These are phyloP conservation scores for Cutaneotrichosporon sp. DNA, from an alignment of 1,284 basidiomycete species.

Conservation along the genomic window DNA sequence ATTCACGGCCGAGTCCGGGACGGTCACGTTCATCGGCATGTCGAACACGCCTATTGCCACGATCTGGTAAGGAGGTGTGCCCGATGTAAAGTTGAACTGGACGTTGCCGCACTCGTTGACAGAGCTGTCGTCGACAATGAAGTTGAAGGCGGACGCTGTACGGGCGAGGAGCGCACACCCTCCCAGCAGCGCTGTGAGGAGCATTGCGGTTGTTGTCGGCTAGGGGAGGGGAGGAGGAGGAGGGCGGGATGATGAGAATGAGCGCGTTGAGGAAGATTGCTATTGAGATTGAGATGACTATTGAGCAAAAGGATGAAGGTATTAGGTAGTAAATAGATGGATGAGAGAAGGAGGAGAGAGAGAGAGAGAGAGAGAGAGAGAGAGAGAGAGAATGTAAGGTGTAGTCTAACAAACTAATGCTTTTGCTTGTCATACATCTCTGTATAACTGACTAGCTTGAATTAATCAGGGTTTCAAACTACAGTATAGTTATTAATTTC, in stretches of 20 bases:
- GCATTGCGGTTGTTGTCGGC: constrained; percentile 52
- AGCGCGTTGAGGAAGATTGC: too few relatives aligned
- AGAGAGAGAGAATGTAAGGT: too few relatives aligned
- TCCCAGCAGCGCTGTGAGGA: constrained; percentile 44
- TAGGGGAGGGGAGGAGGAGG: neutral
- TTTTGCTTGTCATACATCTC: too few relatives aligned
- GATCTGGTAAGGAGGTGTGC: constrained; percentile 37
- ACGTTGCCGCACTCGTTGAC: constrained; percentile 34
- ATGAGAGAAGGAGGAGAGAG: constrained; percentile 25
- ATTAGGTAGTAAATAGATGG: too few relatives aligned
- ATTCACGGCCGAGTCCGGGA: constrained; percentile 34
- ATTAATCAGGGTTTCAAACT: neutral
- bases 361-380: too few relatives aligned
- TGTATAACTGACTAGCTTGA: too few relatives aligned
- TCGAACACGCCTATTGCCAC: constrained; percentile 43
- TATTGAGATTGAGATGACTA: neutral
- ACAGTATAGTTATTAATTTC: too few relatives aligned
- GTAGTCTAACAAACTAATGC: too few relatives aligned
- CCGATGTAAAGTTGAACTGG: constrained; percentile 34
- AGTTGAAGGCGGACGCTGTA: constrained; percentile 27
- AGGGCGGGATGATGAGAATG: neutral
- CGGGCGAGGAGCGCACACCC: constrained; percentile 1
- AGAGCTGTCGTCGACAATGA: constrained; percentile 25
- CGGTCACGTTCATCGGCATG: constrained; percentile 36
- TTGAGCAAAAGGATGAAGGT: neutral